Evolutionary conservation across 2,329 filamentous ascomycete genomes (phyloP), one percentile per base, ranked within the genome.

Genomic region (Knoxdaviesia proteae): DNA sequence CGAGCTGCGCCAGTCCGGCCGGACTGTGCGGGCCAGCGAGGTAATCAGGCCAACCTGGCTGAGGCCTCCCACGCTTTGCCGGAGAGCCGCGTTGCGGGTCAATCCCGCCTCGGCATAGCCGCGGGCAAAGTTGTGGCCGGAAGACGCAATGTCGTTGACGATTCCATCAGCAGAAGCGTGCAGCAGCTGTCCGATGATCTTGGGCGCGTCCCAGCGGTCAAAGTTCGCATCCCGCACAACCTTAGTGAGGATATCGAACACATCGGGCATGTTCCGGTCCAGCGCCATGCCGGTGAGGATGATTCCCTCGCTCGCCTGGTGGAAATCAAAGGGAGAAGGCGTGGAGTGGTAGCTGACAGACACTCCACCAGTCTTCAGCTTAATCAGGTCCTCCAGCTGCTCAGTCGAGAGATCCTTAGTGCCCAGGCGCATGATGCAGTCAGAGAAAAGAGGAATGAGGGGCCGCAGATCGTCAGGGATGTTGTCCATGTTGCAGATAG

Each of bases 301-400:
- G 31, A 98, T 63, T 0, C 90, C 90, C 59, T 98, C 90, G 11
- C 72, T 76, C 6, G 77, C 80, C 31, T 70, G 64, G 32, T 71
- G 68, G 43, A 83, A 74, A 49, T 88, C 74, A 1, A 69, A 69
- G 0, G 88, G 84, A 3, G 77, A 84, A 0, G 87, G 74, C 0
- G 80, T 77, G n/a, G 80, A 74, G 59, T 92, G 82, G 50, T 94
- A 87, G 1, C 80, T 77, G 10, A 92, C 77, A 3, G 78, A 82
- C 35, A 98, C 73, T 7, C 90, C 90, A 20, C 90, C 90, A 1
- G 90, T 96, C 63, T 92, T 93, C 32, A 96, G 69, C 58, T 96
- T 96, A 58, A 98, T 94, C 44, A 87, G 61, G 54, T 96, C 90
- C 58, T 98, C 90, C 42, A 96, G 72, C 57, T 94, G 78, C 57